Conservation (phyloP, 805 yeast genomes). For the Wickerhamiella kurtzmanii region DNA sequence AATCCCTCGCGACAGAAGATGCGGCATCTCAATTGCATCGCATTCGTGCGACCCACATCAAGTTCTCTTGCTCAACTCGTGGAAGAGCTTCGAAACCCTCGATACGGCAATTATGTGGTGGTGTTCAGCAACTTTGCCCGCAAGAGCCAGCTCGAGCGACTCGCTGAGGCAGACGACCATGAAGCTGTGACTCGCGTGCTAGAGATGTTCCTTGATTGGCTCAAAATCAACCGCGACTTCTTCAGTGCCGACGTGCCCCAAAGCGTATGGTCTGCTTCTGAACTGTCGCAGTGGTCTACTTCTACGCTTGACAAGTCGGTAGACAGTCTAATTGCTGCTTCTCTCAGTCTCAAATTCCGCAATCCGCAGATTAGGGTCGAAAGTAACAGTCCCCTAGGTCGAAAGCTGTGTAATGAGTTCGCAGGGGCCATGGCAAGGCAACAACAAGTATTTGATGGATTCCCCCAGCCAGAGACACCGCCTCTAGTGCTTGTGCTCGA, state of each 20-base stretch:
- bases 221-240: constrained; percentile 56
- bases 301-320: constrained; percentile 32
- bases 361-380: constrained; percentile 76
- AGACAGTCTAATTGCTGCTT: constrained; percentile 39
- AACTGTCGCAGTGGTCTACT: constrained; percentile 14
- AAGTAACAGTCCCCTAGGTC: constrained; percentile 47
- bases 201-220: constrained; percentile 77
- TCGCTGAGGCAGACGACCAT: constrained; percentile 83
- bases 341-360: constrained; percentile 52
- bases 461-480: constrained; percentile 47
- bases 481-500: constrained; percentile 65
- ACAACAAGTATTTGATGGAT: constrained; percentile 46
- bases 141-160: constrained; percentile 65
- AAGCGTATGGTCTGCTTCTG: constrained; percentile 3
- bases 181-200: constrained; percentile 65
- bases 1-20: constrained; percentile 49
- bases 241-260: constrained; percentile 31
- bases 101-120: constrained; percentile 62
- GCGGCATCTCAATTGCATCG: constrained; percentile 70
- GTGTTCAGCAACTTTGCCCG: constrained; percentile 64
- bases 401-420: constrained; percentile 59
- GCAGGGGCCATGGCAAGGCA: constrained; percentile 23
- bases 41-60: constrained; percentile 60
- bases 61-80: constrained; percentile 47
- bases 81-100: constrained; percentile 64